Base-by-base conservation (phyloP, 805 yeast species). In the Pichia sporocuriosa region DNA sequence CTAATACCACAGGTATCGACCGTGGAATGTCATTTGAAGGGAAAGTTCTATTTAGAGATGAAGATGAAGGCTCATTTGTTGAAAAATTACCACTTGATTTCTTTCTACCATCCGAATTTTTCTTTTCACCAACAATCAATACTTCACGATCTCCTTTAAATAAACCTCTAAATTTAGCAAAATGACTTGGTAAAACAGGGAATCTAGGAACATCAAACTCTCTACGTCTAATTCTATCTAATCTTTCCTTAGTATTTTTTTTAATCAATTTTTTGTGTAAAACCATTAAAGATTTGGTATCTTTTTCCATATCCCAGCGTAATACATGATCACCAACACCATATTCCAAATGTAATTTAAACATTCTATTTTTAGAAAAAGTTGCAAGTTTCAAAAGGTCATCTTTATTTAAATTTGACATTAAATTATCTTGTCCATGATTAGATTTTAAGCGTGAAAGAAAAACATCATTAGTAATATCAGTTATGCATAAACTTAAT, bases 251-350 rank as follows among this genome's bases (percentile, higher is more conserved):
- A 13, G 47, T 16, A n/a, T 34, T 40, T 24, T 21, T 26, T 16
- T 34, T 41, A 10, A 35, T 80, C 47, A 89, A 66, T 41, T 76
- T 72, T 16, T 83, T 74, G 58, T 89, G 94, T 42, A 90, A 67
- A 21, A 69, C 70, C n/a, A 75, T 63, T 32, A 93, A 67, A 47
- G 88, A 96, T 51, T 79, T 77, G 36, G 81, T 75, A 19, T 78
- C 81, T 52, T 81, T 82, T 23, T 77, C 69, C 6, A 93, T 75
- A 1, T 81, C 68, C 98, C 98, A 93, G 51, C 76, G 75, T 52
- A 88, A 66, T 40, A 88, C 65, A 42, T 80, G 76, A 6, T 78
- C 75, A 2, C 96, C 96, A 25, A 88, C 76, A 6, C 97, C 98
- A 56, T 93, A 93, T 56, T 89, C 96, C 34, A 93, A 66, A 37